Evolutionary conservation across 768 basidiomycete species (phyloP), one percentile per base, ranked within the genome.

Genomic region (Collybia mongolica): DNA sequence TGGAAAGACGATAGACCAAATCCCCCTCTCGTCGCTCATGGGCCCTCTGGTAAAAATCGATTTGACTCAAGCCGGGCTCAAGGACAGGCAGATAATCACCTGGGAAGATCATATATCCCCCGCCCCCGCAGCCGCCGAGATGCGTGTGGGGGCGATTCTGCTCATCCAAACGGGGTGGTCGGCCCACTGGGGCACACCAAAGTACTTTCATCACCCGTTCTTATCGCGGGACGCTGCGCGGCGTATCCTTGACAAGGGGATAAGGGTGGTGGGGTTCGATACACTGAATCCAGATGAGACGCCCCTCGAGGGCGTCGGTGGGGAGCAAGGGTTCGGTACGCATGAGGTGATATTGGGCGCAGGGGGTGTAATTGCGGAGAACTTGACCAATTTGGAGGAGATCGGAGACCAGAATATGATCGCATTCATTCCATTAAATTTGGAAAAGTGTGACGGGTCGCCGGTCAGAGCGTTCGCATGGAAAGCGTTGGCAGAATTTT

Each of bases 111-210:
- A 81, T 36, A 59, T 65, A 38, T 50, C 59, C 11, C 71, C 71
- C 48, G 67, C 68, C 46, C 65, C 62, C 0, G 32, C 32, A 32
- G 32, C 32, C 32, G 32, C 32, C 32, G 58, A 62, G 48, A 68
- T 83, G 60, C 54, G 53, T 28, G 58, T 60, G 37, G 81, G 69
- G 1, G 65, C 68, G 28, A 75, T 79, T 14, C 63, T 90, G 20
- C 57, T 90, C 22, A 65, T 90, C 41, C 75, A 75, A 59, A 90
- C 88, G 0, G 87, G 83, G 2, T 91, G 88, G 88, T 81, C 81
- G 18, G 64, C 64, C 41, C 60, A 76, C 51, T 85, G 83, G 79
- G 66, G 70, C 24, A 71, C 72, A 22, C 60, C 68, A 2, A 60
- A 54, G 20, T 89, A 89, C 61, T 73, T 74, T 54, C 65, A 74